Conservation (phyloP, 2,329 filamentous ascomycete genomes). For the Emericellopsis cladophorae region DNA sequence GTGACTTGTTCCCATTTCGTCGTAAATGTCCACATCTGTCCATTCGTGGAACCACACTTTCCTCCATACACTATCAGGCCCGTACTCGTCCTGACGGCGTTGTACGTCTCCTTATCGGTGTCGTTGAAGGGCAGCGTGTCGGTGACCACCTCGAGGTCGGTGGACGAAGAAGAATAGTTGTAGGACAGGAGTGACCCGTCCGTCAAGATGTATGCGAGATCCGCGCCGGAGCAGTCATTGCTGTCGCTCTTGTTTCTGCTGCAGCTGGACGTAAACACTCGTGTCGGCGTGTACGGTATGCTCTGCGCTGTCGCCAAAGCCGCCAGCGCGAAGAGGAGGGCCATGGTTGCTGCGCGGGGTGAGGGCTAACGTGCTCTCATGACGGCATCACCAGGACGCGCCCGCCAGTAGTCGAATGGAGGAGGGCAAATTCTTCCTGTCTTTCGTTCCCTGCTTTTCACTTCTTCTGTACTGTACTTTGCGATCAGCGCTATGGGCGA, state of each 20-base stretch:
- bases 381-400: no score
- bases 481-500: no score
- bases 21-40: constrained; percentile 57
- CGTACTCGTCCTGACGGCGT: constrained; percentile 51
- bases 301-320: constrained; percentile 20
- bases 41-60: constrained; percentile 45
- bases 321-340: background rate
- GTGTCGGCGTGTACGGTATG: constrained; percentile 69
- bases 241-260: no score
- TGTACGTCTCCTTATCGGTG: constrained; percentile 43
- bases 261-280: constrained; percentile 37
- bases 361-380: no score
- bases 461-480: no score
- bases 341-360: no score
- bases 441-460: no score
- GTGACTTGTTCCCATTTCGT: constrained; percentile 19
- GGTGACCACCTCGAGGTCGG: constrained; percentile 39
- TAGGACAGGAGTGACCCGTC: constrained; percentile 49
- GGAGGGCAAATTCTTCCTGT: no score
- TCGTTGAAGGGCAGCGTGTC: constrained; percentile 47
- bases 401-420: no score
- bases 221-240: constrained; percentile 15
- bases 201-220: constrained; percentile 57
- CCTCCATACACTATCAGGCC: constrained; percentile 68
- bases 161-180: constrained; percentile 8